These are phyloP conservation scores for Penicillium sp. DNA, from an alignment of 2,329 filamentous ascomycete genomes.

Conservation along the genomic window DNA sequence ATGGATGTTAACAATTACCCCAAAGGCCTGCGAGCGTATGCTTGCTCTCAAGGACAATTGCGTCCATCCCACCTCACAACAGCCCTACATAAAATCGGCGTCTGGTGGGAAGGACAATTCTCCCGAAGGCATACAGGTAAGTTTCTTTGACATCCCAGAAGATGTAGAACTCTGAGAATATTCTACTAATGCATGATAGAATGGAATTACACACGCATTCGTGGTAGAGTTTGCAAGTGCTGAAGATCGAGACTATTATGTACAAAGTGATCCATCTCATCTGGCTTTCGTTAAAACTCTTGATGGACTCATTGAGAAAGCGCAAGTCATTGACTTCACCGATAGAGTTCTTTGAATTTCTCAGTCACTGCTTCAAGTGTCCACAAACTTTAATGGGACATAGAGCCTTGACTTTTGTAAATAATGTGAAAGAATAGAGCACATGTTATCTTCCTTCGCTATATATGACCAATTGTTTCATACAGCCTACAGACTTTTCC, in stretches of 20 bases:
- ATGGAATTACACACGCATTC: conserved; percentile 67
- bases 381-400: background rate
- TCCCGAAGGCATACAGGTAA: conserved; percentile 59
- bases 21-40: conserved; percentile 57
- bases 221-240: conserved; percentile 63
- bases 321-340: conserved; percentile 38
- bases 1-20: background rate
- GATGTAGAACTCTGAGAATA: background rate
- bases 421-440: background rate
- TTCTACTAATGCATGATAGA: conserved; percentile 31
- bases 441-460: too few species aligned
- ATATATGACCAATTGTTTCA: background rate
- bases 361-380: too few species aligned
- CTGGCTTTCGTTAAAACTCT: conserved; percentile 55
- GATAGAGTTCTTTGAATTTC: conserved; percentile 20
- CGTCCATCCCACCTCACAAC: conserved; percentile 56
- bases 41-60: conserved; percentile 58
- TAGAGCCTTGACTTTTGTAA: background rate
- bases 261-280: conserved; percentile 63
- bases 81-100: conserved; percentile 60
- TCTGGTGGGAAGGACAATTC: conserved; percentile 63
- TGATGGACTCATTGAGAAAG: conserved; percentile 32
- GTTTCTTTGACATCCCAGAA: conserved; percentile 6
- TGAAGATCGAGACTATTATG: conserved; percentile 67
- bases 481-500: background rate